Conservation (phyloP, 495 filamentous ascomycete species). For the Penicillium riverlandense region DNA sequence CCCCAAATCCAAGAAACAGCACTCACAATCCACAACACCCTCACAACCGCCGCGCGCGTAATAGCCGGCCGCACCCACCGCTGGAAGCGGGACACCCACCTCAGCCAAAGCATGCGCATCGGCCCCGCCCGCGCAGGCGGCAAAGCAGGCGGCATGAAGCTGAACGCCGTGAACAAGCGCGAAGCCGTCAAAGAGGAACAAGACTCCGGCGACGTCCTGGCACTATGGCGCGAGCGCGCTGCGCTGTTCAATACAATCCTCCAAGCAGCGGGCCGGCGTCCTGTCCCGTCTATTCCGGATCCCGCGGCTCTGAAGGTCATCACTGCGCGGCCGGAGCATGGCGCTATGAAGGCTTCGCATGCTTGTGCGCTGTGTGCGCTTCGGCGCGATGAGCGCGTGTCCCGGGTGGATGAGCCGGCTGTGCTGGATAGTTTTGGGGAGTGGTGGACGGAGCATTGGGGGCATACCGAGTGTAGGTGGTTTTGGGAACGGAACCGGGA, state of each 20-base stretch:
- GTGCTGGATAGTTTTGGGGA: conserved; percentile 89
- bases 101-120: conserved; percentile 87
- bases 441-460: conserved; percentile 94
- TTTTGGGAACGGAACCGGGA: conserved; percentile 78
- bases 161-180: conserved; percentile 69
- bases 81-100: conserved; percentile 80
- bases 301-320: conserved; percentile 51
- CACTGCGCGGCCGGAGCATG: conserved; percentile 39
- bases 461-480: conserved; percentile 67
- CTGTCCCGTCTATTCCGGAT: conserved; percentile 63
- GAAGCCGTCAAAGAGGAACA: conserved; percentile 79
- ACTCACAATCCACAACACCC: conserved; percentile 42
- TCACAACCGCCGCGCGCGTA: conserved; percentile 66
- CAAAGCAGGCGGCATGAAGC: conserved; percentile 76
- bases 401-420: conserved; percentile 58
- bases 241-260: conserved; percentile 33
- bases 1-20: conserved; percentile 5
- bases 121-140: conserved; percentile 55
- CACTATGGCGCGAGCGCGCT: conserved; percentile 54
- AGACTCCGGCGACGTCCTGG: conserved; percentile 72
- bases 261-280: conserved; percentile 24
- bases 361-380: conserved; percentile 86
- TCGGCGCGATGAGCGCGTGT: conserved; percentile 75
- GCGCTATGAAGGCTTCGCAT: conserved; percentile 61
- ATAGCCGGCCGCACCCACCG: conserved; percentile 79